phyloP scores from a whole-genome alignment of 2,329 filamentous ascomycete genomes.

The Fusarium lyarnte region DNA sequence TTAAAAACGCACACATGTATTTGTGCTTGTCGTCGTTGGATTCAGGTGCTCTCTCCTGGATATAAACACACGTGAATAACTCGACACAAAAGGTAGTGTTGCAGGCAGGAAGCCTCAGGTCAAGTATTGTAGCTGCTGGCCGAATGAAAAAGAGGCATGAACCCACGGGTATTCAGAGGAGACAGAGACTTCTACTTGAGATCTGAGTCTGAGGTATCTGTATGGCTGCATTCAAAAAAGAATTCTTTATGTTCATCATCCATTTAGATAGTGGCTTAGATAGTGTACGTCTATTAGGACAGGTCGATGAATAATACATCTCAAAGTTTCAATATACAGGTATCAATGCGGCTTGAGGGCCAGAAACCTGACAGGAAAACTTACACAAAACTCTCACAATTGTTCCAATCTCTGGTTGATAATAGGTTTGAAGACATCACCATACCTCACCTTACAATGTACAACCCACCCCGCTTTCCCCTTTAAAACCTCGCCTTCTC shows the following conservation, averaged over 20 bases:
- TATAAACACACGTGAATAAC: neutral
- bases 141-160: neutral
- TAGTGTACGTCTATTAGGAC: no score
- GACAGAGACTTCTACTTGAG: neutral
- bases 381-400: neutral
- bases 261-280: neutral
- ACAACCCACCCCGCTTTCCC: constrained; percentile 31
- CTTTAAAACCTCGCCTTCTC: constrained; percentile 22
- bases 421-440: neutral
- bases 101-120: neutral
- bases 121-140: neutral
- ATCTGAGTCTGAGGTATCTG: neutral
- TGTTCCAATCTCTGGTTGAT: neutral
- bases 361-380: neutral
- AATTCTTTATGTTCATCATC: neutral
- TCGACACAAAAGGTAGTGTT: neutral
- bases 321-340: neutral
- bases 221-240: neutral
- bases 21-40: neutral
- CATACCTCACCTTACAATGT: constrained; percentile 17
- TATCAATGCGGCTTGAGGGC: neutral
- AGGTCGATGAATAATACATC: neutral
- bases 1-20: neutral
- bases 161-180: neutral
- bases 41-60: neutral